phyloP scores from a whole-genome alignment of 352 stramenopile genomes.

The Pythium myriotylum region DNA sequence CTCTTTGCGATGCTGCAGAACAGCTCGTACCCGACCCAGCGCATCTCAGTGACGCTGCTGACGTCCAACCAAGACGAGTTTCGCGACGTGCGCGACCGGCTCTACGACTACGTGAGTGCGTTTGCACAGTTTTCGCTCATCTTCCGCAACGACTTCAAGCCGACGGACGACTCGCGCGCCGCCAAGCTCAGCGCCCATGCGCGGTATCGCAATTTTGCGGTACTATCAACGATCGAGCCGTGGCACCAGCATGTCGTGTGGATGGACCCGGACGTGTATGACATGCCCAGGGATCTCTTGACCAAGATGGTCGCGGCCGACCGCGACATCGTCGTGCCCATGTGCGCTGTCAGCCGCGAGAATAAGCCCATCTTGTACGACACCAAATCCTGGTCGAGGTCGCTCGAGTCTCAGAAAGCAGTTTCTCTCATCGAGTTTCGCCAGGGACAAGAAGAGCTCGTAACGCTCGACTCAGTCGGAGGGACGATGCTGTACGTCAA shows the following conservation, averaged over 20 bases:
- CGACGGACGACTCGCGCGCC: background rate
- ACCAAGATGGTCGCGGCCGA: constrained; percentile 35
- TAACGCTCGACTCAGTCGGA: constrained; percentile 47
- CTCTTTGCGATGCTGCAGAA: constrained; percentile 35
- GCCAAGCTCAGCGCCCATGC: constrained; percentile 23
- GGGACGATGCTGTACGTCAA: constrained; percentile 53
- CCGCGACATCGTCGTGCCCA: constrained; percentile 24
- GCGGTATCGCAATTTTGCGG: constrained; percentile 48
- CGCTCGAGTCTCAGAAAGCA: no score
- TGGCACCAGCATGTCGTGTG: constrained; percentile 49
- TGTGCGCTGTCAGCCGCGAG: constrained; percentile 2
- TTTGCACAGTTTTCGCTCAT: constrained; percentile 35
- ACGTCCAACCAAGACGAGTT: constrained; percentile 41
- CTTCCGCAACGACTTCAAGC: constrained; percentile 42
- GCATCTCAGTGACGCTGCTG: constrained; percentile 41
- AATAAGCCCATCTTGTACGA: background rate
- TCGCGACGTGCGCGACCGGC: constrained; percentile 18
- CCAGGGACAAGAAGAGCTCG: constrained; percentile 7
- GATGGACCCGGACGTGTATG: constrained; percentile 39
- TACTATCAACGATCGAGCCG: constrained; percentile 34
- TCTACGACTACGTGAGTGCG: constrained; percentile 21
- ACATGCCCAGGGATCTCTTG: constrained; percentile 30
- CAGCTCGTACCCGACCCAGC: constrained; percentile 30
- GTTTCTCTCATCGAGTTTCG: constrained; percentile 8
- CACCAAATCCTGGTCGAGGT: no score